Percentiles rank a stretch among this genome's conserved stretches.
phyloP scores from a whole-genome alignment of 2,329 filamentous ascomycete genomes.

The Fusarium musae region DNA sequence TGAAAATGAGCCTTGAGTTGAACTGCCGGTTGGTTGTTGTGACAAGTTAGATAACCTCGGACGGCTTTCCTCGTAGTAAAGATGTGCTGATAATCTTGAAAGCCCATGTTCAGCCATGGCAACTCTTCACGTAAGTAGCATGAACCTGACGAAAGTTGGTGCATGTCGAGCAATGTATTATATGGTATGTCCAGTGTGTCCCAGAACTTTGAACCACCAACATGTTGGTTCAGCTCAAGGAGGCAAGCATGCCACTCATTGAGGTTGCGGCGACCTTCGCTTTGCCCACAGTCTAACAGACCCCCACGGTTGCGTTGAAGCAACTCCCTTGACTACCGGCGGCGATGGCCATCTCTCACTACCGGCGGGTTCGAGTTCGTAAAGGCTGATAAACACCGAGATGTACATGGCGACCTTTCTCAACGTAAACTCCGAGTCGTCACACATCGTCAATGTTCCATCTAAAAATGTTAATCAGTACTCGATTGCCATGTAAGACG shows the following conservation, averaged over 20 bases:
- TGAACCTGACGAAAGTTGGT: not conserved
- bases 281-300: conserved; percentile 50
- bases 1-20: fast-evolving
- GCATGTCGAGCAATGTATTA: not conserved
- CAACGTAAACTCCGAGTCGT: conserved; percentile 47
- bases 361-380: conserved; percentile 49
- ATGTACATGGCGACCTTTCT: conserved; percentile 51
- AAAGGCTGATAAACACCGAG: conserved; percentile 51
- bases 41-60: too few relatives aligned
- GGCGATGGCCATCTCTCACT: conserved; percentile 45
- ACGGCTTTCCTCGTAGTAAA: too few relatives aligned
- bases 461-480: conserved; percentile 43
- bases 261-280: conserved; percentile 31
- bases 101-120: too few relatives aligned
- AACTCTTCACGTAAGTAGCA: not conserved
- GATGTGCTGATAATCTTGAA: not conserved
- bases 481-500: not conserved
- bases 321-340: conserved; percentile 39
- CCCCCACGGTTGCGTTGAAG: conserved; percentile 43
- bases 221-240: not conserved
- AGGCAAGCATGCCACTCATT: not conserved
- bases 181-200: not conserved
- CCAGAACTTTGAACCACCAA: not conserved
- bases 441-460: conserved; percentile 47
- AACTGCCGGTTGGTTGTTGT: not conserved